Evolutionary conservation across 371 early-diverging fungal genomes (phyloP).

Genomic region (Actinomortierella wolfii): DNA sequence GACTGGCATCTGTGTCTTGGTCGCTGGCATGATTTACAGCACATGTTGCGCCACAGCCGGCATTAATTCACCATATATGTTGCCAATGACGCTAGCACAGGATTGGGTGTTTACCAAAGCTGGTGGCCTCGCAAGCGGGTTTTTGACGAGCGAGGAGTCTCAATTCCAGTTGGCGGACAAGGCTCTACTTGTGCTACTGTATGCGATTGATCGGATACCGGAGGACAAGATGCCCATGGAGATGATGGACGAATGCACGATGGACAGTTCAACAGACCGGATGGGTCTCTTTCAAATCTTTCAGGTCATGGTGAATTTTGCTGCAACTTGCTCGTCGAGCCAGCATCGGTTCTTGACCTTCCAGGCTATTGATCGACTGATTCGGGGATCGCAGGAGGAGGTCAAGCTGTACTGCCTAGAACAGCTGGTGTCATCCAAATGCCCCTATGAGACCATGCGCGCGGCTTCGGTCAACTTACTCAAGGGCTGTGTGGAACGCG

Average conservation of each 20-base stretch:
- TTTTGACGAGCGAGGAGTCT: constrained; percentile 26
- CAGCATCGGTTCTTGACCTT: constrained; percentile 35
- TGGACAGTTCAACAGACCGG: constrained; percentile 24
- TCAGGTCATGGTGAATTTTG: constrained; percentile 38
- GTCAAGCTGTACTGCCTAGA: constrained; percentile 31
- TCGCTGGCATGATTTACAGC: constrained; percentile 33
- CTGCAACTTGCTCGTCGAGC: constrained; percentile 25
- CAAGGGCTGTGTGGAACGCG: constrained; percentile 32
- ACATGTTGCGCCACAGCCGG: constrained; percentile 13
- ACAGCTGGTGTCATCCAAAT: constrained; percentile 23
- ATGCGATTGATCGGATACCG: constrained; percentile 35
- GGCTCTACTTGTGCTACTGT: constrained; percentile 24
- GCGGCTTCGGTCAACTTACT: constrained; percentile 36
- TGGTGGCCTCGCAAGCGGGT: constrained; percentile 38
- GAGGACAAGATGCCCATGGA: constrained; percentile 20
- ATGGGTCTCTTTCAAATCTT: constrained; percentile 41
- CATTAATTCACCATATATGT: constrained; percentile 9
- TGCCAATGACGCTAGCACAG: constrained; percentile 27
- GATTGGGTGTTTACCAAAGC: constrained; percentile 34
- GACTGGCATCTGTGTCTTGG: constrained; percentile 30
- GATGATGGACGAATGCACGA: constrained; percentile 27
- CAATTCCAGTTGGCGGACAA: constrained; percentile 39
- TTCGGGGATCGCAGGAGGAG: constrained; percentile 31
- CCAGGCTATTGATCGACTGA: constrained; percentile 28
- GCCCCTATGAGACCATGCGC: constrained; percentile 39